These are phyloP conservation scores for Wickerhamiella vanderwaltii DNA, from an alignment of 805 yeast genomes.

Conservation along the genomic window DNA sequence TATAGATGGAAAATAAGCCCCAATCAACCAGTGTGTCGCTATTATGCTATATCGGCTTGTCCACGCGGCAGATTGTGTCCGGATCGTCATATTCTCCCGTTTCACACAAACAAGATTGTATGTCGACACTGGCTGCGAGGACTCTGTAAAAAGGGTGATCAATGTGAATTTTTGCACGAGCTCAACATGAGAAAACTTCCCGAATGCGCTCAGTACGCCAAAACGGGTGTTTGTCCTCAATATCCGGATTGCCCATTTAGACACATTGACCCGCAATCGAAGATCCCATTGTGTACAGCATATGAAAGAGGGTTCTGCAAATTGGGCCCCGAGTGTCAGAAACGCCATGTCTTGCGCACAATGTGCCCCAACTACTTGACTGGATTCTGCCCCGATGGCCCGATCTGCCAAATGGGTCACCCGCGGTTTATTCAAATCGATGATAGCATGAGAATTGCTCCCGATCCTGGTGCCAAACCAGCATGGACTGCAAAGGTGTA, in stretches of 20 bases:
- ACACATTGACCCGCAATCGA: constrained; percentile 80
- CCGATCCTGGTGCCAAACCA: constrained; percentile 17
- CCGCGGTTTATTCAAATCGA: constrained; percentile 47
- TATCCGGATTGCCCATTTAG: constrained; percentile 86
- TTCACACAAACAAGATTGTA: constrained; percentile 64
- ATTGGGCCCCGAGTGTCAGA: constrained; percentile 75
- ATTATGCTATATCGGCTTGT: constrained; percentile 56
- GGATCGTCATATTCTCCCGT: constrained; percentile 65
- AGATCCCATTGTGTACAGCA: constrained; percentile 76
- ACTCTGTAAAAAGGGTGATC: constrained; percentile 88
- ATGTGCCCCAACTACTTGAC: constrained; percentile 70
- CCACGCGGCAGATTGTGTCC: constrained; percentile 82
- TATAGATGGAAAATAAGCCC: constrained; percentile 77
- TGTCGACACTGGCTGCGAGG: constrained; percentile 99
- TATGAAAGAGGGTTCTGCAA: constrained; percentile 86
- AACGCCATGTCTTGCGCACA: constrained; percentile 64
- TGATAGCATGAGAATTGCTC: constrained; percentile 29
- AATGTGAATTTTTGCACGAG: constrained; percentile 93
- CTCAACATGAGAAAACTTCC: constrained; percentile 92
- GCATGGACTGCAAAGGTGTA: constrained; percentile 2
- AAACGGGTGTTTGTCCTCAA: constrained; percentile 64
- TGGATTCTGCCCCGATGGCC: constrained; percentile 90
- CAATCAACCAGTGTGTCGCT: constrained; percentile 77
- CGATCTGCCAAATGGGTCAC: constrained; percentile 65
- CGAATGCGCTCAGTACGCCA: constrained; percentile 78